phyloP scores from a whole-genome alignment of 495 filamentous ascomycete species.

The Mycothermus thermophilus region DNA sequence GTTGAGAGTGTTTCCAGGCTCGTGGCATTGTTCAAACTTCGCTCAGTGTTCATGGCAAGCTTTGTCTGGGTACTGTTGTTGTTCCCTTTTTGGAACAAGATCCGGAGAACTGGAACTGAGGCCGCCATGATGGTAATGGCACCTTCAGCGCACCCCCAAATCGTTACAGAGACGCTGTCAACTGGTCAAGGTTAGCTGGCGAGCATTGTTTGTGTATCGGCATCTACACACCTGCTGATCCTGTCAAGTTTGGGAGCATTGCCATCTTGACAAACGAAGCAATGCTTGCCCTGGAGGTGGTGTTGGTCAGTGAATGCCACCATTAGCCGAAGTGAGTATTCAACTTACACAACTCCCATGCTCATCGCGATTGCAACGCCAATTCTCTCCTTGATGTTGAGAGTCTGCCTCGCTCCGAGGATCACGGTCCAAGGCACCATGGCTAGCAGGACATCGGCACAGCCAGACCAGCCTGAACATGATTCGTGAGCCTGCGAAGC shows the following conservation, averaged over 20 bases:
- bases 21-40: not conserved
- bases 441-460: slow-evolving; percentile 22
- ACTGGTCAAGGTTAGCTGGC: slow-evolving; percentile 8
- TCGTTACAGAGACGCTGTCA: slow-evolving; percentile 16
- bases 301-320: not conserved
- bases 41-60: slow-evolving; percentile 2
- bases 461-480: slow-evolving; percentile 19
- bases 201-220: not conserved
- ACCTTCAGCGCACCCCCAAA: slow-evolving; percentile 22
- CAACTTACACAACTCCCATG: slow-evolving; percentile 25
- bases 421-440: slow-evolving; percentile 22
- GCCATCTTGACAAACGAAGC: slow-evolving; percentile 14
- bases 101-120: slow-evolving; percentile 22
- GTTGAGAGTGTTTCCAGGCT: no score
- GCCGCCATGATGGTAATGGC: slow-evolving; percentile 25
- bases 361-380: slow-evolving; percentile 25
- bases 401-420: slow-evolving; percentile 9
- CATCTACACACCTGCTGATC: slow-evolving; percentile 7
- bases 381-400: slow-evolving; percentile 17
- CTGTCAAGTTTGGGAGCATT: slow-evolving; percentile 5
- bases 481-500: no score
- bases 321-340: no score
- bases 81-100: slow-evolving; percentile 8
- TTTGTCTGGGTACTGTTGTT: not conserved
- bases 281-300: slow-evolving; percentile 6